Percentiles rank a stretch among this genome's conserved stretches.
Conservation (phyloP, 768 basidiomycete genomes). For the Daedalea quercina region DNA sequence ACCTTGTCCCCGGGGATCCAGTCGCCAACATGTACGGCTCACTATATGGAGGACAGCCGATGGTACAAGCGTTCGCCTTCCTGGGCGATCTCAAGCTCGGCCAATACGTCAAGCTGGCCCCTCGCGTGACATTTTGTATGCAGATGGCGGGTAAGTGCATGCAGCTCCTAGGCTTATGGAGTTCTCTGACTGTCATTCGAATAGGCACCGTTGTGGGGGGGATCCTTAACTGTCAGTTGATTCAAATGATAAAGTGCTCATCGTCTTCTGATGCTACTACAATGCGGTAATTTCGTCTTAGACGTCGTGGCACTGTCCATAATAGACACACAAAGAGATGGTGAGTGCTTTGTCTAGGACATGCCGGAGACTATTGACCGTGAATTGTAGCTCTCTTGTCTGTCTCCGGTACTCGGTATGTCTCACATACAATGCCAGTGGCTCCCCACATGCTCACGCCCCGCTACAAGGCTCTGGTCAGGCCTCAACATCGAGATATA, state of each 20-base stretch:
- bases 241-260: too few relatives aligned
- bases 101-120: constrained; percentile 52
- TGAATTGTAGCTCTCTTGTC: constrained; percentile 34
- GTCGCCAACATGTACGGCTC: constrained; percentile 39
- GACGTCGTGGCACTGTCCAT: constrained; percentile 23
- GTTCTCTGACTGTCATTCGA: background rate
- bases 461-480: background rate
- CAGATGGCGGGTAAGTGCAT: constrained; percentile 25
- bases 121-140: constrained; percentile 53
- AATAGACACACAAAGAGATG: constrained; percentile 15
- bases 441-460: background rate
- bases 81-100: constrained; percentile 53
- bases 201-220: constrained; percentile 44
- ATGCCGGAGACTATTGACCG: background rate
- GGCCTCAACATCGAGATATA: background rate
- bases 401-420: constrained; percentile 40
- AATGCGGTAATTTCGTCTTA: too few relatives aligned
- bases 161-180: background rate
- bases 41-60: constrained; percentile 1
- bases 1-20: constrained; percentile 37
- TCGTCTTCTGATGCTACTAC: background rate
- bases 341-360: background rate
- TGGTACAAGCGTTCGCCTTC: constrained; percentile 37
- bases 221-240: constrained; percentile 32
- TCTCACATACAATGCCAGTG: background rate